Percentiles rank a stretch among this genome's conserved stretches.
Evolutionary conservation across 2,329 filamentous ascomycete species (phyloP).

Genomic region (Aspergillus pseudoviridinutans): DNA sequence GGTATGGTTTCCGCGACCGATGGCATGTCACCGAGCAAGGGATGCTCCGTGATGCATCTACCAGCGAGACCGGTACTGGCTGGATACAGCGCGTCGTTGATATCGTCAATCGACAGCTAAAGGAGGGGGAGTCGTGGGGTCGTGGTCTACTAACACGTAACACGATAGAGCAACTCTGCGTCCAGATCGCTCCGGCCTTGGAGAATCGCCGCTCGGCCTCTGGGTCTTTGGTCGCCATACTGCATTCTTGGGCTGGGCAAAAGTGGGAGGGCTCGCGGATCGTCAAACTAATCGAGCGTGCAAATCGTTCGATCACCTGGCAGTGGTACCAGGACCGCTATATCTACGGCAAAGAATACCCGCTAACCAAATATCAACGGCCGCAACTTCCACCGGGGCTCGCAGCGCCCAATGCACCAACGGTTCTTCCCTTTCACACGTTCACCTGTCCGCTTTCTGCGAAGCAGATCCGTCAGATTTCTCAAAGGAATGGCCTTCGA

Average conservation of each 20-base stretch:
- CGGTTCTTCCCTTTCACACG: slow-evolving; percentile 93
- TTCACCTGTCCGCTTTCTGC: slow-evolving; percentile 93
- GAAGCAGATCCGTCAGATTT: slow-evolving; percentile 87
- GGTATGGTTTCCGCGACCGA: slow-evolving; percentile 70
- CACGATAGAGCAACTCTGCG: slow-evolving; percentile 49
- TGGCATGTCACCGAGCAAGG: slow-evolving; percentile 90
- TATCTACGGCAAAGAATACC: slow-evolving; percentile 55
- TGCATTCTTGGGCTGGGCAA: slow-evolving; percentile 63
- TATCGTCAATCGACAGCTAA: slow-evolving; percentile 83
- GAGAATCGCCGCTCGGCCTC: slow-evolving; percentile 22
- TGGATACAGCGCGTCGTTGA: slow-evolving; percentile 88
- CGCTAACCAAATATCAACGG: slow-evolving; percentile 61
- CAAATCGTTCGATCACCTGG: slow-evolving; percentile 71
- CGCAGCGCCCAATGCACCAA: slow-evolving; percentile 80
- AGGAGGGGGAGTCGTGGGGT: slow-evolving; percentile 84
- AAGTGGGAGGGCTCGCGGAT: slow-evolving; percentile 87
- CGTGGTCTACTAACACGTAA: slow-evolving; percentile 61
- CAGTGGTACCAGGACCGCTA: slow-evolving; percentile 86
- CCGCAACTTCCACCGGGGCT: slow-evolving; percentile 70
- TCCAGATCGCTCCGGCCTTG: slow-evolving; percentile 42
- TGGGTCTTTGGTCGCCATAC: slow-evolving; percentile 31
- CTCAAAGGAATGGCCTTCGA: slow-evolving; percentile 86
- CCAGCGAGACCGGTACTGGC: slow-evolving; percentile 62
- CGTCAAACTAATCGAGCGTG: slow-evolving; percentile 78
- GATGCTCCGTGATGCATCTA: slow-evolving; percentile 71